phyloP scores from a whole-genome alignment of 1,284 basidiomycete species.

The Microbotryomycetes sp. region DNA sequence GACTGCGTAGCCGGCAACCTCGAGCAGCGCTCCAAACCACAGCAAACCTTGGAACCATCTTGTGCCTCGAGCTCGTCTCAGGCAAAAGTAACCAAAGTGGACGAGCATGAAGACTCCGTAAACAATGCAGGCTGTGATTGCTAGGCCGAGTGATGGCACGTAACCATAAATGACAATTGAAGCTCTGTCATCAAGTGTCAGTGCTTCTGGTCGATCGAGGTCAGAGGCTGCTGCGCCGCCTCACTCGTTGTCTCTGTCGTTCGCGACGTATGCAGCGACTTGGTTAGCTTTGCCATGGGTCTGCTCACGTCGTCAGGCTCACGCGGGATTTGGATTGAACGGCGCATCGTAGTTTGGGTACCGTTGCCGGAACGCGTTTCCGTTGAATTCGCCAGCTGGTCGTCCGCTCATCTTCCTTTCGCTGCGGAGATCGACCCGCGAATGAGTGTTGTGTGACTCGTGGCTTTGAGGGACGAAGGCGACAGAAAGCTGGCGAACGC shows the following conservation, averaged over 20 bases:
- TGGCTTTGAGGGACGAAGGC: too few species aligned
- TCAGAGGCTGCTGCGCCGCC: background rate
- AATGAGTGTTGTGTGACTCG: too few species aligned
- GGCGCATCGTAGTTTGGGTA: background rate
- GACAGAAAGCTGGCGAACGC: too few species aligned
- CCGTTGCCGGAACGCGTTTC: background rate
- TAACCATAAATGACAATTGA: background rate
- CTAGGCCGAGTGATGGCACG: background rate
- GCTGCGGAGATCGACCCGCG: too few species aligned
- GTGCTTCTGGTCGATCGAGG: background rate
- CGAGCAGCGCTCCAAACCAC: background rate
- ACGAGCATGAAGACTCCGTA: background rate
- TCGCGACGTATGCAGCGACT: too few species aligned
- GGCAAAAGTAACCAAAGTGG: background rate
- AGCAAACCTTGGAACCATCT: background rate
- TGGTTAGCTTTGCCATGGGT: too few species aligned
- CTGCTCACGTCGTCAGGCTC: too few species aligned
- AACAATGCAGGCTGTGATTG: background rate
- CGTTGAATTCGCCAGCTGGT: background rate
- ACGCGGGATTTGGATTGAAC: background rate
- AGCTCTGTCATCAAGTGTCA: background rate
- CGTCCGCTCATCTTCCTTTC: background rate
- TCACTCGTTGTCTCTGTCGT: background rate
- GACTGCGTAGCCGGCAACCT: conserved; percentile 22
- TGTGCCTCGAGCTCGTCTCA: background rate